These are phyloP conservation scores for Fusarium keratoplasticum DNA, from an alignment of 2,329 filamentous ascomycete genomes.

Conservation along the genomic window DNA sequence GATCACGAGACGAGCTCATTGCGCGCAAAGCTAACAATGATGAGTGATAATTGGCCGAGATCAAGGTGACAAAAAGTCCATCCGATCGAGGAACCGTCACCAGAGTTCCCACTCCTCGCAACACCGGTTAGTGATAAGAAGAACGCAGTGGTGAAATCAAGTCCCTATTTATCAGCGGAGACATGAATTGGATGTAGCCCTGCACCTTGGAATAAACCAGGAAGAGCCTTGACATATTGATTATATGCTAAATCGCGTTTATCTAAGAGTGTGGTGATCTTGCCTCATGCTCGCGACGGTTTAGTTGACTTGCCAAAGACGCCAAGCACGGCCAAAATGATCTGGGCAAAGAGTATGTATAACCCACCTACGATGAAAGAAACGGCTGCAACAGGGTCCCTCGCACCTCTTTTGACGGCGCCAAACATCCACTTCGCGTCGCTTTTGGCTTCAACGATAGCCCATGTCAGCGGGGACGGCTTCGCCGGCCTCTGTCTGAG, in stretches of 20 bases:
- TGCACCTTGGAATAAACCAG: too few species aligned
- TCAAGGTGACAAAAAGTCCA: too few species aligned
- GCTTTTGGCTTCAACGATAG: slow-evolving; percentile 23
- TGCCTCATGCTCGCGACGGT: background rate
- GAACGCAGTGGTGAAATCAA: background rate
- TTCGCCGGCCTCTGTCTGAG: slow-evolving; percentile 32
- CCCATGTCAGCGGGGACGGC: slow-evolving; percentile 42
- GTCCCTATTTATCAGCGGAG: background rate
- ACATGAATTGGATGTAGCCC: background rate
- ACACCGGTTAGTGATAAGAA: background rate
- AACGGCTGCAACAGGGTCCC: slow-evolving; percentile 29
- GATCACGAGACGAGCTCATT: background rate
- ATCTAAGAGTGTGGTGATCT: too few species aligned
- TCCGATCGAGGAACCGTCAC: background rate
- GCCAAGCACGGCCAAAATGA: slow-evolving; percentile 13
- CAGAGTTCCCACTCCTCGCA: background rate
- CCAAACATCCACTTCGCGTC: slow-evolving; percentile 37
- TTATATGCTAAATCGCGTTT: too few species aligned
- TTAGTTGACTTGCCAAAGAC: slow-evolving; percentile 7
- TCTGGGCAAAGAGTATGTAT: slow-evolving; percentile 20
- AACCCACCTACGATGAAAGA: slow-evolving; percentile 16
- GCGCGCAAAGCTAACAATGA: background rate
- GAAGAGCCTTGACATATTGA: too few species aligned
- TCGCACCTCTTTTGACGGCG: slow-evolving; percentile 22
- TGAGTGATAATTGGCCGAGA: too few species aligned